These are phyloP conservation scores for Trichosanthes cucumerina DNA, from an alignment of 306 rosid genomes.

Conservation along the genomic window DNA sequence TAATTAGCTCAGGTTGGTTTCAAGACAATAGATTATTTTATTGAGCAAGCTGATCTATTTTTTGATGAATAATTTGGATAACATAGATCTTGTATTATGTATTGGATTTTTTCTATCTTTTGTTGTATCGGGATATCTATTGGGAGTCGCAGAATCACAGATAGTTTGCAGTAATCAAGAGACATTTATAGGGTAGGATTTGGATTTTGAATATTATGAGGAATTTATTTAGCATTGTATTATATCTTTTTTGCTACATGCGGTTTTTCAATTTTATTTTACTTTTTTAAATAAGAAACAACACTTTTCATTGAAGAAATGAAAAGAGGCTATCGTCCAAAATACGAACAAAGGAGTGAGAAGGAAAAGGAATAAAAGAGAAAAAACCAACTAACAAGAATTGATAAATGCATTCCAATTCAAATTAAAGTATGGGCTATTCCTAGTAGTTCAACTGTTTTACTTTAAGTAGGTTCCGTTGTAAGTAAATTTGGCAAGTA, in stretches of 20 bases:
- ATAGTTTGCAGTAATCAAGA: neutral
- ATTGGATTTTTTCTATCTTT: neutral
- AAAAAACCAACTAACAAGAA: no score
- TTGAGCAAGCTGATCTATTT: neutral
- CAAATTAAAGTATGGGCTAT: no score
- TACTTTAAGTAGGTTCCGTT: neutral
- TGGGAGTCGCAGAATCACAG: neutral
- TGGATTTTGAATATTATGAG: constrained; percentile 3
- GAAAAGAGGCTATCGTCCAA: no score
- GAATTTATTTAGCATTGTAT: neutral
- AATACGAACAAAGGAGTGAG: no score
- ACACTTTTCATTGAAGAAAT: no score
- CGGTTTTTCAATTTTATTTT: neutral
- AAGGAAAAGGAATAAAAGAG: no score
- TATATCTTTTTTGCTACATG: neutral
- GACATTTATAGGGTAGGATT: neutral
- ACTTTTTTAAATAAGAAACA: no score
- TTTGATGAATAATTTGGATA: neutral
- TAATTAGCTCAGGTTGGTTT: neutral
- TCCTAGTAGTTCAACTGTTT: neutral
- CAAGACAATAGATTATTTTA: neutral
- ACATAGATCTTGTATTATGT: neutral
- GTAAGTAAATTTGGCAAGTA: neutral
- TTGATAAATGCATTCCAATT: no score
- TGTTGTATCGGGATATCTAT: neutral